phyloP scores from a whole-genome alignment of 257 asterid species.

The Cordia subcordata region DNA sequence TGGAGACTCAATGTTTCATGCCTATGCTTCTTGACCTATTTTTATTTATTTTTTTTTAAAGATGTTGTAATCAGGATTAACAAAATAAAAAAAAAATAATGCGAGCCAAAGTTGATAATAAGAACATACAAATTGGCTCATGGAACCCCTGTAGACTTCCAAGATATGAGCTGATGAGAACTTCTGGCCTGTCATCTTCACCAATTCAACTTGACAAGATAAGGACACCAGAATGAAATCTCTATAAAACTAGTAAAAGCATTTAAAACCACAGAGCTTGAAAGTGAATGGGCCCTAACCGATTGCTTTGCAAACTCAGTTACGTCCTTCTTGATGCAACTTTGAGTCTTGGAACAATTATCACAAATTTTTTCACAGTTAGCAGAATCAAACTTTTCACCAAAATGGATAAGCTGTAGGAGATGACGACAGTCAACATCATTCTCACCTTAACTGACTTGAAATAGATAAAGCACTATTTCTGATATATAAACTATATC shows the following conservation, averaged over 20 bases:
- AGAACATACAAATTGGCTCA: constrained; percentile 82
- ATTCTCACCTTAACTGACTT: constrained; percentile 95
- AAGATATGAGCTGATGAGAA: constrained; percentile 82
- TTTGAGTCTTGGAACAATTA: constrained; percentile 74
- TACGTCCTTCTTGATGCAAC: constrained; percentile 75
- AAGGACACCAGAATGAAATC: neutral
- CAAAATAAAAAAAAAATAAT: constrained; percentile 15
- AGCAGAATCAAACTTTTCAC: constrained; percentile 83
- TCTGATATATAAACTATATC: neutral
- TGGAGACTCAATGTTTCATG: constrained; percentile 77
- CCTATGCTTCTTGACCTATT: constrained; percentile 93
- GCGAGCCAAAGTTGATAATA: constrained; percentile 14
- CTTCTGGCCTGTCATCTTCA: constrained; percentile 67
- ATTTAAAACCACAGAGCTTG: neutral
- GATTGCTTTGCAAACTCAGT: constrained; percentile 76
- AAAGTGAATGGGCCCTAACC: constrained; percentile 31
- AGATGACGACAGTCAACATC: constrained; percentile 94
- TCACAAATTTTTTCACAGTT: constrained; percentile 88
- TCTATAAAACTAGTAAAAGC: neutral
- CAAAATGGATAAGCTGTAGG: constrained; percentile 90
- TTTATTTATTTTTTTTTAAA: constrained; percentile 23
- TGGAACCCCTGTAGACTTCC: constrained; percentile 96
- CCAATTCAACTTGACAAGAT: constrained; percentile 70
- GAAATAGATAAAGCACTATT: constrained; percentile 25
- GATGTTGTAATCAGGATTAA: constrained; percentile 21